These are phyloP conservation scores for Diospyros kaki DNA, from an alignment of 148 eudicot species.

Conservation along the genomic window DNA sequence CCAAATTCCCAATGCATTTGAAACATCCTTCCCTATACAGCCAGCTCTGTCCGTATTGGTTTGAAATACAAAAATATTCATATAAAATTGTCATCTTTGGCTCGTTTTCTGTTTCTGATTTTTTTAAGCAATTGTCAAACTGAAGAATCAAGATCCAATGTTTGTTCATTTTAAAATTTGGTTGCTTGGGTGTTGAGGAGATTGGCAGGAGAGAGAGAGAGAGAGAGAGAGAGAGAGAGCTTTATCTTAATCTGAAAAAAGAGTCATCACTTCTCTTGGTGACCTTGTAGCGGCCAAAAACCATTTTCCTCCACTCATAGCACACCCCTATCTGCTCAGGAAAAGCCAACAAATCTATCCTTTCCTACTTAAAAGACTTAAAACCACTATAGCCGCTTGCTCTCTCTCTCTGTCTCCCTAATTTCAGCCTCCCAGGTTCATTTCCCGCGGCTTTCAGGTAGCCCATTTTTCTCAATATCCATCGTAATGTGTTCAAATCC, in stretches of 20 bases:
- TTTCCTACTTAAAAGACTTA: not conserved
- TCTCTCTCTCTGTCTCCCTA: slow-evolving; percentile 11
- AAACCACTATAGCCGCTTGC: not conserved
- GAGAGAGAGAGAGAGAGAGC: not conserved
- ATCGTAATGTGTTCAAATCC: not conserved
- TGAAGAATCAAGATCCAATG: no score
- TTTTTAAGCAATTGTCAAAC: no score
- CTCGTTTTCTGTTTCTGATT: no score
- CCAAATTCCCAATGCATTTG: not conserved
- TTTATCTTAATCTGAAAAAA: slow-evolving; percentile 1
- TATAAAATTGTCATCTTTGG: no score
- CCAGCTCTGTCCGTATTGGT: no score
- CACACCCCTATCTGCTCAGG: slow-evolving; percentile 52
- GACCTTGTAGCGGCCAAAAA: slow-evolving; percentile 29
- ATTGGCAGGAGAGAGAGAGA: not conserved
- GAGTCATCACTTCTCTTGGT: slow-evolving; percentile 17
- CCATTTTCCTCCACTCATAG: slow-evolving; percentile 54
- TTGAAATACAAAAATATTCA: no score
- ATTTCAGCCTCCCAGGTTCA: not conserved
- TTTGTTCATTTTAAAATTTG: no score
- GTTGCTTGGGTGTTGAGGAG: no score
- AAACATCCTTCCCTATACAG: no score
- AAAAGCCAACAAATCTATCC: slow-evolving; percentile 38
- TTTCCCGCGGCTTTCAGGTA: slow-evolving; percentile 1
- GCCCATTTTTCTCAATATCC: not conserved